Percentiles rank a stretch among this genome's conserved stretches.
These are phyloP conservation scores for Periconia sp. DNA, from an alignment of 2,329 filamentous ascomycete species.

Conservation along the genomic window DNA sequence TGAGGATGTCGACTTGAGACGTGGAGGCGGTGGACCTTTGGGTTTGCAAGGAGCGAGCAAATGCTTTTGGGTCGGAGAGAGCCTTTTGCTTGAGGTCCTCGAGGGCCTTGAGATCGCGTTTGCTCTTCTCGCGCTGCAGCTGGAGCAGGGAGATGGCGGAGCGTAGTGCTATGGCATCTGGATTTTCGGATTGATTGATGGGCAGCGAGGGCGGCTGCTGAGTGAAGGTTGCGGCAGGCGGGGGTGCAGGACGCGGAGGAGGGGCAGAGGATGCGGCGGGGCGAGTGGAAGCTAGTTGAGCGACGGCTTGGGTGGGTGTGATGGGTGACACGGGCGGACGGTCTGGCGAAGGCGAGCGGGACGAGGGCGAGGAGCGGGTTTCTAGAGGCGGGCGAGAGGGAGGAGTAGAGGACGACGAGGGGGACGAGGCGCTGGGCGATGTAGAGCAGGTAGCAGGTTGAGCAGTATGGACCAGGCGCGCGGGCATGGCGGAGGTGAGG, in stretches of 20 bases:
- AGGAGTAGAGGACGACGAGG: slow-evolving; percentile 26
- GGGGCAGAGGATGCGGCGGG: slow-evolving; percentile 27
- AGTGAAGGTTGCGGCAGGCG: slow-evolving; percentile 41
- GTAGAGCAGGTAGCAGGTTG: slow-evolving; percentile 12
- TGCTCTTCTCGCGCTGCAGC: slow-evolving; percentile 77
- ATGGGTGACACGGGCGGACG: slow-evolving; percentile 45
- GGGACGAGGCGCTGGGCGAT: slow-evolving; percentile 8
- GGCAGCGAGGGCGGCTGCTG: slow-evolving; percentile 47
- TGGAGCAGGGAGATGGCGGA: slow-evolving; percentile 85
- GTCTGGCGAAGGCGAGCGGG: slow-evolving; percentile 35
- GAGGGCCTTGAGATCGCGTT: slow-evolving; percentile 72
- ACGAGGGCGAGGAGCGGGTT: slow-evolving; percentile 14
- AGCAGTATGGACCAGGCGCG: slow-evolving; percentile 36
- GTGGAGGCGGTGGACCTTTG: slow-evolving; percentile 52
- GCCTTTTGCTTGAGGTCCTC: slow-evolving; percentile 71
- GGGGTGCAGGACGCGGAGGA: slow-evolving; percentile 27
- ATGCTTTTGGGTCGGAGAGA: slow-evolving; percentile 69
- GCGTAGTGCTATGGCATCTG: slow-evolving; percentile 83
- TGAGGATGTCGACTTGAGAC: slow-evolving; percentile 35
- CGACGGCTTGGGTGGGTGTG: slow-evolving; percentile 38
- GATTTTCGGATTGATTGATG: slow-evolving; percentile 61
- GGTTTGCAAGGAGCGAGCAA: slow-evolving; percentile 66
- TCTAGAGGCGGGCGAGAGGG: slow-evolving; percentile 19
- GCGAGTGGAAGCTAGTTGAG: slow-evolving; percentile 32
- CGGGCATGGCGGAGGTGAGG: slow-evolving; percentile 39